These are phyloP conservation scores for Botrytis fragariae DNA, from an alignment of 2,329 filamentous ascomycete species.

Conservation along the genomic window DNA sequence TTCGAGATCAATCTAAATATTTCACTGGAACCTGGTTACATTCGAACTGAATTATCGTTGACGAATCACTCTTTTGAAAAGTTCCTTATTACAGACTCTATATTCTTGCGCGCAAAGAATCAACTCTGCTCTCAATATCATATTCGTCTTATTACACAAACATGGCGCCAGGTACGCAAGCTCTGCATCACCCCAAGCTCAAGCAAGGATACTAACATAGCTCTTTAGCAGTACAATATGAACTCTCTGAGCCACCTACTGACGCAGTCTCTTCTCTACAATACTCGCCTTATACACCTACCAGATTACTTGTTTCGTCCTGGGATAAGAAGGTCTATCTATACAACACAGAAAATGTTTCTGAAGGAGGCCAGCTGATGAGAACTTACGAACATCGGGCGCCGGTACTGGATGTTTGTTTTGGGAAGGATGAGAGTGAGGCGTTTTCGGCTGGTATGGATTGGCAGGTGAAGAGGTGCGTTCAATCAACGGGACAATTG, in stretches of 20 bases:
- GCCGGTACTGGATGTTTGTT: conserved; percentile 88
- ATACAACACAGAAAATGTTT: conserved; percentile 65
- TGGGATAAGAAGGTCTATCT: conserved; percentile 93
- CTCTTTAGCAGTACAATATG: conserved; percentile 66
- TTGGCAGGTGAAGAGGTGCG: conserved; percentile 74
- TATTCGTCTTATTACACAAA: background rate
- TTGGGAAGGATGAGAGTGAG: conserved; percentile 76
- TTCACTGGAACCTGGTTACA: conserved; percentile 1
- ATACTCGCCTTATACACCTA: conserved; percentile 76
- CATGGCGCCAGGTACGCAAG: conserved; percentile 40
- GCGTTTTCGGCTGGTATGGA: conserved; percentile 86
- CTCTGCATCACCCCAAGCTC: conserved; percentile 13
- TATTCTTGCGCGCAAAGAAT: background rate
- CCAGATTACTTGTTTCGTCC: conserved; percentile 81
- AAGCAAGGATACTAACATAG: conserved; percentile 8
- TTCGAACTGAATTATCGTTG: background rate
- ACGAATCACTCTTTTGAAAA: background rate
- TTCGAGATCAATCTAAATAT: conserved; percentile 17
- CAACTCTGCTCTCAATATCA: background rate
- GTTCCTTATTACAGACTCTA: background rate
- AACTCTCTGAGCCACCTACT: conserved; percentile 75
- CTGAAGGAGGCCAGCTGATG: conserved; percentile 58
- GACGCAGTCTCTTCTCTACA: conserved; percentile 85
- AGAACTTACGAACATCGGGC: conserved; percentile 77
- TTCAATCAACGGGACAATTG: background rate